phyloP scores from a whole-genome alignment of 192 early-diverging fungal genomes.

The Coemansia reversa region DNA sequence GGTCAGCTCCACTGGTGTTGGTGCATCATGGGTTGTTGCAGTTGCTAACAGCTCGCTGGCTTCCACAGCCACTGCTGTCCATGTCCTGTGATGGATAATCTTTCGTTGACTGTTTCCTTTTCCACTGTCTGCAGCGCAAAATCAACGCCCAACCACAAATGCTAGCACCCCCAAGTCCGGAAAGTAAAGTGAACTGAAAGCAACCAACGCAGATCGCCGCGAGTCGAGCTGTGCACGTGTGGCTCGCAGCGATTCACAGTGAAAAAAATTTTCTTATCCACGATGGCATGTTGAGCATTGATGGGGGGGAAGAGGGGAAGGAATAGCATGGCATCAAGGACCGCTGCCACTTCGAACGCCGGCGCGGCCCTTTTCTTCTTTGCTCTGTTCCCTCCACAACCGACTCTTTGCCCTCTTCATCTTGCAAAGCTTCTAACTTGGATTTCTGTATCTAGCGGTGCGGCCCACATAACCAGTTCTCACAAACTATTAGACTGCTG shows the following conservation, averaged over 20 bases:
- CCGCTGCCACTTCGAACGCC: not conserved
- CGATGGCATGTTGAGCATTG: constrained; percentile 1
- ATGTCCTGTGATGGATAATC: no score
- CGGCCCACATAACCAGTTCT: not conserved
- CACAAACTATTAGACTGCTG: not conserved
- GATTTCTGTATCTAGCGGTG: constrained; percentile 9
- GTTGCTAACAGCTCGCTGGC: no score
- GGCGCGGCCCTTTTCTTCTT: constrained; percentile 7
- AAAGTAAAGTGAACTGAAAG: not conserved
- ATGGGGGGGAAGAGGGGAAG: not conserved
- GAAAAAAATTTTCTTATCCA: constrained; percentile 13
- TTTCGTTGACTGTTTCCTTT: no score
- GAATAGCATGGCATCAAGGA: not conserved
- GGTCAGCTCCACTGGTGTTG: no score
- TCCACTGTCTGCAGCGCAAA: no score
- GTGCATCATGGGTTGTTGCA: no score
- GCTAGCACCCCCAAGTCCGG: not conserved
- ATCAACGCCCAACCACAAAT: no score
- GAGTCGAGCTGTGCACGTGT: not conserved
- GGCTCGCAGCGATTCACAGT: constrained; percentile 4
- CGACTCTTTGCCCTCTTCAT: constrained; percentile 8
- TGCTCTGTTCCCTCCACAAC: not conserved
- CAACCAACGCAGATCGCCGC: not conserved
- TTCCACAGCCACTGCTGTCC: no score
- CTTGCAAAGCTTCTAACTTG: constrained; percentile 9